Evolutionary conservation across 2,329 filamentous ascomycete species (phyloP).

Genomic region (Colletotrichum coccodes): DNA sequence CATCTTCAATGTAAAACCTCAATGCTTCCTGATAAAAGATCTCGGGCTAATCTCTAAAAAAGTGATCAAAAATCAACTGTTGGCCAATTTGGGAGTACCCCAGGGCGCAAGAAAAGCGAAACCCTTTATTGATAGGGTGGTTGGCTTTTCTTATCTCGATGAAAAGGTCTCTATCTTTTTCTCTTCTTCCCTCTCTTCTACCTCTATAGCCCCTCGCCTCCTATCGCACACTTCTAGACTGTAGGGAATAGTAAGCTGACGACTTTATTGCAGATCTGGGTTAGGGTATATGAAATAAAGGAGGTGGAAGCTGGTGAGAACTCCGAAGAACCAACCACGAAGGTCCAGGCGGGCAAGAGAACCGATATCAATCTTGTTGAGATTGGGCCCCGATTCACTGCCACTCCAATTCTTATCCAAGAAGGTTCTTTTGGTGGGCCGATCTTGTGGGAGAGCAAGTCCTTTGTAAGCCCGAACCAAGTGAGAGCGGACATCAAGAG

Average conservation of each 20-base stretch:
- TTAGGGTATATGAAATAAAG: constrained; percentile 76
- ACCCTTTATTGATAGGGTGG: constrained; percentile 95
- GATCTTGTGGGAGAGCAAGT: constrained; percentile 97
- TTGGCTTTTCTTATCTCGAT: constrained; percentile 90
- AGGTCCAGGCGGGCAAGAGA: constrained; percentile 60
- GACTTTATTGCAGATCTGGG: not conserved
- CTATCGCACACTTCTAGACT: too few species aligned
- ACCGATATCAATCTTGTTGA: constrained; percentile 88
- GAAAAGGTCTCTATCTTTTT: constrained; percentile 87
- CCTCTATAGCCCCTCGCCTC: too few species aligned
- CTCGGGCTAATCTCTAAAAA: too few species aligned
- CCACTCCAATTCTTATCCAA: constrained; percentile 82
- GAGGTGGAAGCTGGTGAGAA: constrained; percentile 46
- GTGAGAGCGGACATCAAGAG: constrained; percentile 83
- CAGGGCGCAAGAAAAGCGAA: constrained; percentile 89
- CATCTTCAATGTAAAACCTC: constrained; percentile 66
- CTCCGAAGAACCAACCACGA: constrained; percentile 44
- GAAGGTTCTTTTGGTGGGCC: constrained; percentile 96
- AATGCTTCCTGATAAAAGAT: constrained; percentile 76
- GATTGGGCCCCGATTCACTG: constrained; percentile 78
- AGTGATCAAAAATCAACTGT: constrained; percentile 90
- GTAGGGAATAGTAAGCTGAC: not conserved
- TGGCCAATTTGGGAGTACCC: constrained; percentile 81
- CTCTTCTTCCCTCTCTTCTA: constrained; percentile 63
- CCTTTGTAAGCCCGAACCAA: constrained; percentile 97